phyloP scores from a whole-genome alignment of 2,329 filamentous ascomycete species.

The Davidsoniella neocaledoniae region DNA sequence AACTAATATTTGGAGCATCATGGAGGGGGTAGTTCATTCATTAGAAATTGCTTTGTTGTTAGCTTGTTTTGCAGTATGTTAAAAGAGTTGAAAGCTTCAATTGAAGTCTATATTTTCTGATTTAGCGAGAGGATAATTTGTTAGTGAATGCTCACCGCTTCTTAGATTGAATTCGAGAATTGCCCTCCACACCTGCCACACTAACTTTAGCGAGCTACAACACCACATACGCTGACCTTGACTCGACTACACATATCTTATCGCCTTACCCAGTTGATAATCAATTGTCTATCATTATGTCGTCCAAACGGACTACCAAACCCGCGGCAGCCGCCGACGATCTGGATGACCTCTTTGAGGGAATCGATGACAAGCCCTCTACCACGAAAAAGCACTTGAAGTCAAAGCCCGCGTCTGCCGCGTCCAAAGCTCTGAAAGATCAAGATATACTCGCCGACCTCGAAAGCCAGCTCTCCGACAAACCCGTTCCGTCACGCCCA shows the following conservation, averaged over 20 bases:
- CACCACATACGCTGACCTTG: background rate
- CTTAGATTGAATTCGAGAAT: too few relatives aligned
- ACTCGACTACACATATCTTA: slow-evolving; percentile 9
- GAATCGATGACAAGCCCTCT: slow-evolving; percentile 35
- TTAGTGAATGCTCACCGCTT: too few relatives aligned
- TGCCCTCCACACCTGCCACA: too few relatives aligned
- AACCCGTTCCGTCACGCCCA: slow-evolving; percentile 57
- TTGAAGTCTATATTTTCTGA: too few relatives aligned
- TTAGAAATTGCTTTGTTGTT: too few relatives aligned
- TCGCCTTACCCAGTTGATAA: background rate
- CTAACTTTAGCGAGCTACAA: background rate
- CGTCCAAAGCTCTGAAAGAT: slow-evolving; percentile 33
- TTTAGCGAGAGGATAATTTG: too few relatives aligned
- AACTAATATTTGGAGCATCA: too few relatives aligned
- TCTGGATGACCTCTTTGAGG: slow-evolving; percentile 48
- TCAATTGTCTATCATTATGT: too few relatives aligned
- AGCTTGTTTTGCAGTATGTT: too few relatives aligned
- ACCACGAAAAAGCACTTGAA: slow-evolving; percentile 30
- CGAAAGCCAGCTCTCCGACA: slow-evolving; percentile 52
- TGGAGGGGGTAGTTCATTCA: too few relatives aligned
- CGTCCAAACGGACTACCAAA: slow-evolving; percentile 40
- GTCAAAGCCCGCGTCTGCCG: slow-evolving; percentile 31
- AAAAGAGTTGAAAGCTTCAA: too few relatives aligned
- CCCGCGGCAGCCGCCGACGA: slow-evolving; percentile 32
- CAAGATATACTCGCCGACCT: slow-evolving; percentile 78